Evolutionary conservation across 2,329 filamentous ascomycete genomes (phyloP).

Genomic region (Stagonosporopsis chrysanthemi): DNA sequence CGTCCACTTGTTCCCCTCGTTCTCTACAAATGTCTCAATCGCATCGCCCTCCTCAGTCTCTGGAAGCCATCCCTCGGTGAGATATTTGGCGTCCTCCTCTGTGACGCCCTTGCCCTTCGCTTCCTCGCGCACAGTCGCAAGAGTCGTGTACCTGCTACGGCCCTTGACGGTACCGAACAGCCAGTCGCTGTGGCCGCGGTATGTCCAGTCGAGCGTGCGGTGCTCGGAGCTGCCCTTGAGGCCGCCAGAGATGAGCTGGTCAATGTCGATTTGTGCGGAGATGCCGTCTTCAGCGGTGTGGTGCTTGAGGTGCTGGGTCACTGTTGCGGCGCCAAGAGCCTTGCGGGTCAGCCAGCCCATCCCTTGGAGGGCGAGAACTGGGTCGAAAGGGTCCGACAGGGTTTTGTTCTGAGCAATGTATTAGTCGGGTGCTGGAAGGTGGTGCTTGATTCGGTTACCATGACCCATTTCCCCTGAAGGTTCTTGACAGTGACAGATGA

Average conservation of each 20-base stretch:
- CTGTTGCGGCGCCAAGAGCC: conserved; percentile 71
- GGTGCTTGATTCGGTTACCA: conserved; percentile 37
- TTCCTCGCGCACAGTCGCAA: conserved; percentile 35
- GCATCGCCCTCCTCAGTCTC: conserved; percentile 42
- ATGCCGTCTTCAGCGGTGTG: conserved; percentile 30
- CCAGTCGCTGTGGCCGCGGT: conserved; percentile 75
- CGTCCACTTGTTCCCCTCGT: conserved; percentile 46
- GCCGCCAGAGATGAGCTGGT: conserved; percentile 74
- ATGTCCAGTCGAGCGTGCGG: conserved; percentile 64
- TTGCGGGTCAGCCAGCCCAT: conserved; percentile 73
- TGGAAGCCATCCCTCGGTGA: conserved; percentile 40
- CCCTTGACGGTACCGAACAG: conserved; percentile 78
- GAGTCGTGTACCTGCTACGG: conserved; percentile 59
- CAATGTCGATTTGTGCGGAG: conserved; percentile 70
- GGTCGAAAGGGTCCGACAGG: conserved; percentile 73
- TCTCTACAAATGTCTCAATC: conserved; percentile 46
- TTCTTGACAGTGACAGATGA: conserved; percentile 42
- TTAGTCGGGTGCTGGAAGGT: conserved; percentile 2
- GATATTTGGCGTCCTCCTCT: conserved; percentile 34
- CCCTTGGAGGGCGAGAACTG: conserved; percentile 69
- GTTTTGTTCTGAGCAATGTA: conserved; percentile 69
- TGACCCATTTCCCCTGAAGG: conserved; percentile 50
- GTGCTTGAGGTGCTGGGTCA: conserved; percentile 67
- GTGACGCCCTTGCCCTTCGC: conserved; percentile 27
- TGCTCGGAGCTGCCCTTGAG: conserved; percentile 70